These are phyloP conservation scores for Tuber indicum DNA, from an alignment of 495 filamentous ascomycete genomes.

Conservation along the genomic window DNA sequence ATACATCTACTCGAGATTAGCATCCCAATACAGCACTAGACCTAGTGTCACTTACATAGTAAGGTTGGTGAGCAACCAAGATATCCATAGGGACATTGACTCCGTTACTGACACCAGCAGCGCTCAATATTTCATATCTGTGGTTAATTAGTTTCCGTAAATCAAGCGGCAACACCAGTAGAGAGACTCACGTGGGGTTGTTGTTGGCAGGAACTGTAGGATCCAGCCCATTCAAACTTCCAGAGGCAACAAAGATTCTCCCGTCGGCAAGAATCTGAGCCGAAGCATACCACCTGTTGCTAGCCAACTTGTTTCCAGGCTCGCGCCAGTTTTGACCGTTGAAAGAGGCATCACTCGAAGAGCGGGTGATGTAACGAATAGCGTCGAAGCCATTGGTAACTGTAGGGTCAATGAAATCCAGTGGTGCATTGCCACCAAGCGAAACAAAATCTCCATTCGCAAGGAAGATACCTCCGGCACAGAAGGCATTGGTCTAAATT, in stretches of 20 bases:
- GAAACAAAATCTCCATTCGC: slow-evolving; percentile 52
- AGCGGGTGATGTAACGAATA: slow-evolving; percentile 52
- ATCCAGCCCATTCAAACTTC: slow-evolving; percentile 56
- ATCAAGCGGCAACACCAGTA: slow-evolving; percentile 5
- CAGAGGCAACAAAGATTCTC: slow-evolving; percentile 56
- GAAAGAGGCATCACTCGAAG: slow-evolving; percentile 46
- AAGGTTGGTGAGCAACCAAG: slow-evolving; percentile 54
- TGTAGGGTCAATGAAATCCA: slow-evolving; percentile 53
- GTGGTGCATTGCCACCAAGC: slow-evolving; percentile 55
- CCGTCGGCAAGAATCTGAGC: slow-evolving; percentile 55
- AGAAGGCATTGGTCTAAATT: slow-evolving; percentile 55
- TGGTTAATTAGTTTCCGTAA: not conserved
- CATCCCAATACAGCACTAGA: not conserved
- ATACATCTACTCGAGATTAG: slow-evolving; percentile 42
- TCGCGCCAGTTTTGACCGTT: slow-evolving; percentile 54
- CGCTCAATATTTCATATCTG: slow-evolving; percentile 51
- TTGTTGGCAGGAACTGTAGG: slow-evolving; percentile 53
- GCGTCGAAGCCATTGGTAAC: slow-evolving; percentile 55
- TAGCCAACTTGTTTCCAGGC: slow-evolving; percentile 52
- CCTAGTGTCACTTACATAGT: slow-evolving; percentile 49
- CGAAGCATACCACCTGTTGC: slow-evolving; percentile 56
- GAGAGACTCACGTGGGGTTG: slow-evolving; percentile 50
- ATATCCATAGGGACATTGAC: slow-evolving; percentile 49
- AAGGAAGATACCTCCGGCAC: slow-evolving; percentile 56
- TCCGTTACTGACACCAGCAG: slow-evolving; percentile 46